Base-by-base conservation (phyloP, 805 yeast species). In the Wickerhamomyces silvicola region DNA sequence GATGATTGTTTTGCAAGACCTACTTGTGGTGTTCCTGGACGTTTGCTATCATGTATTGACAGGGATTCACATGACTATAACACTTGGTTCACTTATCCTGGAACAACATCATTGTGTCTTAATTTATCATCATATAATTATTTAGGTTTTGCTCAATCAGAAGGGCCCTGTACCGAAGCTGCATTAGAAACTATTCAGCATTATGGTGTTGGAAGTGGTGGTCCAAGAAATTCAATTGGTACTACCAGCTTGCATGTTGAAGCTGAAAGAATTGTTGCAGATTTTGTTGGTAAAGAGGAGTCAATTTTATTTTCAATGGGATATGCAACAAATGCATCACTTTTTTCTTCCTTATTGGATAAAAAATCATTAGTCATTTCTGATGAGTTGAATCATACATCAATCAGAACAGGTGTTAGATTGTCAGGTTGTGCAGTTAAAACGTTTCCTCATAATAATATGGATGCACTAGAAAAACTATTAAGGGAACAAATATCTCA, bases 21-120 rank as follows among this genome's bases (percentile, higher is more conserved):
- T 26, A 85, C 94, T n/a, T 81, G 83, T 38, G 97, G 97, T 31
- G 97, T 90, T 14, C 97, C 99, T 1, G 99, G 99, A 18, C 76
- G 99, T 56, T 80, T 68, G 50, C 78, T 90, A 47, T 73, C 78
- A 36, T 80, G 95, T 48, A 78, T 81, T 48, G 88, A 86, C 48
- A 75, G 98, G 47, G 60, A 66, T 20, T 70, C 87, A n/a, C 67
- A 69, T 28, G 80, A 81, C 44, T 72, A 73, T 48, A 76, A 77
- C 52, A 66, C 68, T 24, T 68, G 74, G 34, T 85, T 81, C 53
- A 68, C 75, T 21, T 84, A 81, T 52, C 75, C 85, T 23, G 96
- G 97, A 9, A 68, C 78, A 10, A 70, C 82, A 4, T 72, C 75
- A 7, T 80, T 81, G 43, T 85, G 94, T 54, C 66, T 92, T 42